A percentile compares a stretch with the other conserved stretches of the same genome.
These are phyloP conservation scores for Colletotrichum falcatum DNA, from an alignment of 2,329 filamentous ascomycete species.

Conservation along the genomic window DNA sequence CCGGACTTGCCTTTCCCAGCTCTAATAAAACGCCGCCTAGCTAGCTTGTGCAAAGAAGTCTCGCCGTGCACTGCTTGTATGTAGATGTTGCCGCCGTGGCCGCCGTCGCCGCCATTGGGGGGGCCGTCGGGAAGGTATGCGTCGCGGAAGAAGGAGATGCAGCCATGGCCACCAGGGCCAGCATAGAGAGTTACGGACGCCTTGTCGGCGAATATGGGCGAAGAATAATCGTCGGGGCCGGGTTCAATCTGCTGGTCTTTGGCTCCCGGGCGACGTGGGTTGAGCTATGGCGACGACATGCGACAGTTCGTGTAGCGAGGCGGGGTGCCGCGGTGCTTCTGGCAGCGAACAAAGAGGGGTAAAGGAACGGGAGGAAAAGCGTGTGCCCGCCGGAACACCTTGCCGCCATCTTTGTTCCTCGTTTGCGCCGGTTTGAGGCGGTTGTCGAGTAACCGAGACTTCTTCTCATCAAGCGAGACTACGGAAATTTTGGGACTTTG, in stretches of 20 bases:
- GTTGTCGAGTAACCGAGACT: neutral
- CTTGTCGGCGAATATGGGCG: conserved; percentile 87
- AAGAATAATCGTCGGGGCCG: conserved; percentile 86
- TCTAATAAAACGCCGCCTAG: conserved; percentile 78
- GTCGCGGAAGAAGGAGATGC: conserved; percentile 93
- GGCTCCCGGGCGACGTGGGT: conserved; percentile 40
- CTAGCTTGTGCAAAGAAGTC: conserved; percentile 92
- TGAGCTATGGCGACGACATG: conserved; percentile 39
- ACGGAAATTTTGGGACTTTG: conserved; percentile 36
- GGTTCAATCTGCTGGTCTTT: conserved; percentile 74
- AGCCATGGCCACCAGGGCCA: conserved; percentile 88
- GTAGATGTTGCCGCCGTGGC: conserved; percentile 90
- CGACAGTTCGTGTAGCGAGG: conserved; percentile 44
- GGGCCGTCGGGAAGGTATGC: conserved; percentile 91
- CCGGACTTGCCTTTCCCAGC: conserved; percentile 83
- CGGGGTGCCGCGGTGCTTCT: conserved; percentile 44
- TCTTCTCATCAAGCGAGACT: conserved; percentile 12
- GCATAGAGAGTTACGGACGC: conserved; percentile 82
- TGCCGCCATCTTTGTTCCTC: conserved; percentile 52
- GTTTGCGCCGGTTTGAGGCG: neutral
- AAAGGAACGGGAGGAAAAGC: conserved; percentile 62
- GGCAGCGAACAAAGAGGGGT: conserved; percentile 58
- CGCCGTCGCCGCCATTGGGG: conserved; percentile 94
- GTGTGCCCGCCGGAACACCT: conserved; percentile 53
- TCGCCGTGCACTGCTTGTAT: conserved; percentile 93